These are phyloP conservation scores for Fusarium beomiforme DNA, from an alignment of 2,329 filamentous ascomycete genomes.

Conservation along the genomic window DNA sequence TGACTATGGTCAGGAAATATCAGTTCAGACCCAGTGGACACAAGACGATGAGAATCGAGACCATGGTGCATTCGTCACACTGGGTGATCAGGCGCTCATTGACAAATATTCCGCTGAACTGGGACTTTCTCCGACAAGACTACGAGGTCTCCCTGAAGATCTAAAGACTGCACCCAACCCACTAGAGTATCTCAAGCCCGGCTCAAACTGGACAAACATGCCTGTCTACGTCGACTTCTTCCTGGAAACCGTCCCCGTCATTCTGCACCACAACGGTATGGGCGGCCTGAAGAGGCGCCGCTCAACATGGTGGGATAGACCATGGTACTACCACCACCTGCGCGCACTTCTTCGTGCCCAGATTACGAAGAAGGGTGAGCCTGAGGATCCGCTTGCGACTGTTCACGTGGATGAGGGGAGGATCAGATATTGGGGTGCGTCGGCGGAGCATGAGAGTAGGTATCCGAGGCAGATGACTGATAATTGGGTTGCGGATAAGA, in stretches of 20 bases:
- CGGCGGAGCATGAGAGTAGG: background rate
- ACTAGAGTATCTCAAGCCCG: accelerated
- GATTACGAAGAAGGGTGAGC: background rate
- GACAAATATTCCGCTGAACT: background rate
- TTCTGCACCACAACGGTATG: conserved; percentile 7
- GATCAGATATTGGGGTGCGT: background rate
- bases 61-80: background rate
- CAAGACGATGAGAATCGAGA: background rate
- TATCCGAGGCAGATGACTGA: background rate
- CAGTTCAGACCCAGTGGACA: background rate
- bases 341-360: background rate
- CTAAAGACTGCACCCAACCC: background rate
- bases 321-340: background rate
- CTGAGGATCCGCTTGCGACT: background rate
- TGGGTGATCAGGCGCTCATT: background rate
- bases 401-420: background rate
- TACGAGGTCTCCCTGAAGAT: background rate
- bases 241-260: background rate
- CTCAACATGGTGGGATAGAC: background rate
- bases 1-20: conserved; percentile 1
- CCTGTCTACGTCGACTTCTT: conserved; percentile 5
- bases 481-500: background rate
- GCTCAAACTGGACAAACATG: background rate
- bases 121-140: background rate
- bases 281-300: background rate